These are phyloP conservation scores for Xylaria sp. DNA, from an alignment of 2,329 filamentous ascomycete species.

Conservation along the genomic window DNA sequence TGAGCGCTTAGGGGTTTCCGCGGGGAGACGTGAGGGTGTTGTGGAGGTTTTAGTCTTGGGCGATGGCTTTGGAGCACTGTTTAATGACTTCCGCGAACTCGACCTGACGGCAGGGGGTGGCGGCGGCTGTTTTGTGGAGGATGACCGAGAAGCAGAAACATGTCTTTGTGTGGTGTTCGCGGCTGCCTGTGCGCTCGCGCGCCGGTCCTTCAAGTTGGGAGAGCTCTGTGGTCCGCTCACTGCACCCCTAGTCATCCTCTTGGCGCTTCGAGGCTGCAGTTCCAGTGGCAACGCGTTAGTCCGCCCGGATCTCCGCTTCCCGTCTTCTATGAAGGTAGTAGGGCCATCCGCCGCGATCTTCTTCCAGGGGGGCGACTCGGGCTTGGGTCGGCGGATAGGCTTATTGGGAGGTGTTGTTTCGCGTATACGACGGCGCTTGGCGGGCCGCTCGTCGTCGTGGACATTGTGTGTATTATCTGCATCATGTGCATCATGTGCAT, in stretches of 20 bases:
- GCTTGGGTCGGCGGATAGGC: constrained; percentile 56
- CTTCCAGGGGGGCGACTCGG: constrained; percentile 92
- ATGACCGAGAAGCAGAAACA: constrained; percentile 48
- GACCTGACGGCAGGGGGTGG: constrained; percentile 41
- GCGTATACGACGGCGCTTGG: constrained; percentile 73
- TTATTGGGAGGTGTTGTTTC: constrained; percentile 55
- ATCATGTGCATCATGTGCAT: constrained; percentile 38
- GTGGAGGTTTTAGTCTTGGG: constrained; percentile 54
- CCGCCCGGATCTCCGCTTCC: constrained; percentile 73
- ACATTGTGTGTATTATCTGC: constrained; percentile 37
- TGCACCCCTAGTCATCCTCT: constrained; percentile 63
- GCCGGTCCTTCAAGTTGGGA: constrained; percentile 50
- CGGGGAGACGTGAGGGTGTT: constrained; percentile 55
- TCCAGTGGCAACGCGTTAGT: constrained; percentile 69
- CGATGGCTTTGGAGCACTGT: constrained; percentile 40
- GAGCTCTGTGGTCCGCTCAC: constrained; percentile 52
- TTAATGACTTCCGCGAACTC: constrained; percentile 41
- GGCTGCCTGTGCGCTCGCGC: constrained; percentile 48
- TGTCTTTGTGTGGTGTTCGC: constrained; percentile 47
- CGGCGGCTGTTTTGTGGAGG: constrained; percentile 42
- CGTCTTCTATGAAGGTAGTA: constrained; percentile 82
- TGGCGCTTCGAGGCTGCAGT: constrained; percentile 61
- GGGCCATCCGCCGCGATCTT: constrained; percentile 85
- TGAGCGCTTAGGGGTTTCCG: constrained; percentile 53
- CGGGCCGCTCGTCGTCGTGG: constrained; percentile 59